These are phyloP conservation scores for Candida sp. DNA, from an alignment of 1,139 yeast genomes.

Conservation along the genomic window DNA sequence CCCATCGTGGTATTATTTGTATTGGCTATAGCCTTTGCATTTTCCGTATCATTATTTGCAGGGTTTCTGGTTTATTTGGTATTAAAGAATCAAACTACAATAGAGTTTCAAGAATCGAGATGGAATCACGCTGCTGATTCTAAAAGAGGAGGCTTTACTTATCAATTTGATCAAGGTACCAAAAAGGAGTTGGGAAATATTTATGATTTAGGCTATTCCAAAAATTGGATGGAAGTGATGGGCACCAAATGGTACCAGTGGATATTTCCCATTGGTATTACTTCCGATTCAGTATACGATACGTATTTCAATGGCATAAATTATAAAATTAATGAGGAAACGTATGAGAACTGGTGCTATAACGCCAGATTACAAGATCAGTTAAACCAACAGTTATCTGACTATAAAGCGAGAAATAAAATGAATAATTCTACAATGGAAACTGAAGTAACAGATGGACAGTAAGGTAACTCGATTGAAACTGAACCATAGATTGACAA, in stretches of 20 bases:
- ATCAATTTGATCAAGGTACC: slow-evolving; percentile 34
- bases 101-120: slow-evolving; percentile 66
- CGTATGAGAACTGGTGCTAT: slow-evolving; percentile 38
- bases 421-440: too few species aligned
- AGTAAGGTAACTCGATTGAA: too few species aligned
- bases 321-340: slow-evolving; percentile 43
- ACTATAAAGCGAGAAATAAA: slow-evolving; percentile 19
- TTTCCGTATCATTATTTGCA: slow-evolving; percentile 60
- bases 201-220: slow-evolving; percentile 64
- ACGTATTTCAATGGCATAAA: slow-evolving; percentile 46
- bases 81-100: slow-evolving; percentile 67
- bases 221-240: slow-evolving; percentile 71
- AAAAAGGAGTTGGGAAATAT: slow-evolving; percentile 52
- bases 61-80: slow-evolving; percentile 60
- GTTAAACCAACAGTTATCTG: slow-evolving; percentile 41
- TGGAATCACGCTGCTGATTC: slow-evolving; percentile 40
- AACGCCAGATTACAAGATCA: slow-evolving; percentile 45
- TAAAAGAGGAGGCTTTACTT: slow-evolving; percentile 19
- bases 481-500: too few species aligned
- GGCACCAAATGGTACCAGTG: slow-evolving; percentile 64
- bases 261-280: slow-evolving; percentile 59
- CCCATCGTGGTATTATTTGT: slow-evolving; percentile 60
- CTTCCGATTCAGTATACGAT: slow-evolving; percentile 19
- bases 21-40: slow-evolving; percentile 57
- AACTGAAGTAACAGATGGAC: too few species aligned